These are phyloP conservation scores for Paramecium pentaurelia DNA, from an alignment of 73 alveolate species.

Conservation along the genomic window DNA sequence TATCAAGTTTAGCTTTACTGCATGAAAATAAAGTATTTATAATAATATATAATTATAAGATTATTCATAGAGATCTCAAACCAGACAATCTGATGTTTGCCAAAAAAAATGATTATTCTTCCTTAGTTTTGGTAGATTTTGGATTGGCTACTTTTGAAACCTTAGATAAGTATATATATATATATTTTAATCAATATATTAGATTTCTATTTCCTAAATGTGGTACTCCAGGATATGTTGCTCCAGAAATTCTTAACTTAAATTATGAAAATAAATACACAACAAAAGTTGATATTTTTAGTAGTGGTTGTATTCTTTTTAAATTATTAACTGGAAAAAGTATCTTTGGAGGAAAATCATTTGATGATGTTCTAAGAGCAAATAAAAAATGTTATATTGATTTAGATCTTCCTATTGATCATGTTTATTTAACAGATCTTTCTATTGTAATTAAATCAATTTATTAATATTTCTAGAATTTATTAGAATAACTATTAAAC, in stretches of 20 bases:
- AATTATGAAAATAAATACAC: constrained; percentile 24
- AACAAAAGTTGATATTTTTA: constrained; percentile 44
- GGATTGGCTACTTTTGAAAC: constrained; percentile 49
- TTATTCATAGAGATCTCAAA: constrained; percentile 58
- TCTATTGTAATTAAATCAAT: neutral
- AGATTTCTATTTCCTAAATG: constrained; percentile 44
- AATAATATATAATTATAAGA: neutral
- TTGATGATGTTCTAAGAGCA: constrained; percentile 42
- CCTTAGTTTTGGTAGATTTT: constrained; percentile 53
- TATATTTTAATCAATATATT: neutral
- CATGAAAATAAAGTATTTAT: constrained; percentile 38
- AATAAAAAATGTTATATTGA: constrained; percentile 1
- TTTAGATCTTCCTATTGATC: neutral
- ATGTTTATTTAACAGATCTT: neutral
- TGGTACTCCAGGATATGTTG: constrained; percentile 73
- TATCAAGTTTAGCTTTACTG: neutral
- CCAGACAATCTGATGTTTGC: constrained; percentile 62
- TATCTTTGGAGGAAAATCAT: constrained; percentile 40
- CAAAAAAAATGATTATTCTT: constrained; percentile 3
- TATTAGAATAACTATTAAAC: neutral
- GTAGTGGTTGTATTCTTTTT: constrained; percentile 58
- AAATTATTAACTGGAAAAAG: constrained; percentile 54
- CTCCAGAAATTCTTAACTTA: constrained; percentile 67
- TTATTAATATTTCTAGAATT: neutral
- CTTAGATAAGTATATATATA: neutral